Percentiles rank a stretch among this genome's conserved stretches.
Conservation (phyloP, 2,329 filamentous ascomycete species). For the Lanzia echinophila region DNA sequence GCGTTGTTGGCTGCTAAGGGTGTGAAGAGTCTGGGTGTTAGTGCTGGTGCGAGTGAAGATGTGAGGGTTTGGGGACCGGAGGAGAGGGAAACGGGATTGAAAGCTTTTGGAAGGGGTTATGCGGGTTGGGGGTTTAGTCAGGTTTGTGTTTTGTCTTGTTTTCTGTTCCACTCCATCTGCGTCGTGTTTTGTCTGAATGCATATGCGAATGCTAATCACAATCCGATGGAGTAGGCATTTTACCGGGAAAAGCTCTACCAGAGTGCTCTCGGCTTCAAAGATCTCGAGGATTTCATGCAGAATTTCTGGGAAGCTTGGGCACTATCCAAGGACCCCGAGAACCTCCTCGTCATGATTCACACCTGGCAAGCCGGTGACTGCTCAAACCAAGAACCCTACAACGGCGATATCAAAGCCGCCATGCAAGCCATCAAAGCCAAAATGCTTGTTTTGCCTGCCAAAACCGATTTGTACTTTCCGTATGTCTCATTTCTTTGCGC, state of each 20-base stretch:
- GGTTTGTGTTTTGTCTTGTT: constrained; percentile 23
- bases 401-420: constrained; percentile 57
- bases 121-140: constrained; percentile 79
- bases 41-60: constrained; percentile 37
- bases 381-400: constrained; percentile 61
- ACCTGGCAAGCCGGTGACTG: constrained; percentile 74
- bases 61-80: constrained; percentile 44
- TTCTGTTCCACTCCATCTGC: background rate
- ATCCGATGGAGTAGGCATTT: constrained; percentile 40
- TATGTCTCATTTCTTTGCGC: constrained; percentile 32
- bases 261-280: constrained; percentile 54
- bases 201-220: too few species aligned
- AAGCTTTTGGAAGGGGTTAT: constrained; percentile 68
- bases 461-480: constrained; percentile 78
- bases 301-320: constrained; percentile 74
- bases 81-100: constrained; percentile 52
- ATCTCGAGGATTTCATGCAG: constrained; percentile 67
- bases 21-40: constrained; percentile 44
- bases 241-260: constrained; percentile 68
- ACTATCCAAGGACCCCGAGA: constrained; percentile 66
- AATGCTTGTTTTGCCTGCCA: constrained; percentile 61
- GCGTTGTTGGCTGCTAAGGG: constrained; percentile 52
- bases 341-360: constrained; percentile 66
- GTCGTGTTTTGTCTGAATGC: too few species aligned
- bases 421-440: constrained; percentile 67